phyloP scores from a whole-genome alignment of 2,329 filamentous ascomycete genomes.

The Diplodia mutila region DNA sequence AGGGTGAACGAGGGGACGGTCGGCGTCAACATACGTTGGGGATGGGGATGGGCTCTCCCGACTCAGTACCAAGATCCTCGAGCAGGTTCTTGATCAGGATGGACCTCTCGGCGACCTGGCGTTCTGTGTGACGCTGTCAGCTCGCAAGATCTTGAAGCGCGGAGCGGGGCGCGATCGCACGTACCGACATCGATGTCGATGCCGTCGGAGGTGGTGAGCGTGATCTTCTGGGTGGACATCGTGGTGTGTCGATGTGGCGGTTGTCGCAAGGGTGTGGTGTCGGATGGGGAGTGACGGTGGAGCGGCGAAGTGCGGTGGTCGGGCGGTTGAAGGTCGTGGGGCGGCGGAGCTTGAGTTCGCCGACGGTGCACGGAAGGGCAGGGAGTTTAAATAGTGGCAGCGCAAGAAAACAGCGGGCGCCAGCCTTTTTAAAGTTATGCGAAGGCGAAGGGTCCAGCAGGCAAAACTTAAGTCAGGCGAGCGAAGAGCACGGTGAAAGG shows the following conservation, averaged over 20 bases:
- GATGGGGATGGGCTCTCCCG: conserved; percentile 77
- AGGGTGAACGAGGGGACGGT: not conserved
- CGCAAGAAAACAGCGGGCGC: not conserved
- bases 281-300: conserved; percentile 5
- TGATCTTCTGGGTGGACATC: conserved; percentile 42
- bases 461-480: no score
- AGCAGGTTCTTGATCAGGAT: conserved; percentile 98
- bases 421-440: not conserved
- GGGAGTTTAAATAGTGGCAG: not conserved
- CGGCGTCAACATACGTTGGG: conserved; percentile 64
- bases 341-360: conserved; percentile 1
- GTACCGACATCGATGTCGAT: conserved; percentile 49
- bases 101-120: conserved; percentile 84
- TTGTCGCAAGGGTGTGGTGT: conserved; percentile 6
- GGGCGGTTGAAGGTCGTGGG: conserved; percentile 22
- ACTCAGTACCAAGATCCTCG: conserved; percentile 77
- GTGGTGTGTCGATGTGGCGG: conserved; percentile 26
- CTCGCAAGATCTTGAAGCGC: not conserved
- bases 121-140: conserved; percentile 55
- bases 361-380: not conserved
- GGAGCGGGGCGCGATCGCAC: conserved; percentile 25
- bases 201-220: conserved; percentile 52
- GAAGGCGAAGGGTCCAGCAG: not conserved
- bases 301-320: conserved; percentile 16
- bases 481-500: no score